Evolutionary conservation across 257 asterid genomes (phyloP).

Genomic region (Euphrasia confusa): DNA sequence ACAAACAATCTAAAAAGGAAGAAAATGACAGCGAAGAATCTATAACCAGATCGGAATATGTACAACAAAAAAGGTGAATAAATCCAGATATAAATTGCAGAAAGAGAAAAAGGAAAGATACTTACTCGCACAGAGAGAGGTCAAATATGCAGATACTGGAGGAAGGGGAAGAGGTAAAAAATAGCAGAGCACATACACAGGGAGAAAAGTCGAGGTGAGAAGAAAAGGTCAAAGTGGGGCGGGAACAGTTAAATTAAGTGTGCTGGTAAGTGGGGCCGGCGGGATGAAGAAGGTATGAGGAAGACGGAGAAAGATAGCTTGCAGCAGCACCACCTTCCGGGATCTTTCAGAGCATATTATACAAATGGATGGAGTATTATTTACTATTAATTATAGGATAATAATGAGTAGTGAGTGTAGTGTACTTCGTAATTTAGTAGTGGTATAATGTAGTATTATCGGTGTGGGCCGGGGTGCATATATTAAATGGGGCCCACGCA

Average conservation of each 20-base stretch:
- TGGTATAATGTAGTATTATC: no score
- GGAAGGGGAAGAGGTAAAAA: background rate
- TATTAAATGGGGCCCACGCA: no score
- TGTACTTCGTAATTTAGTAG: no score
- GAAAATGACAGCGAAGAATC: background rate
- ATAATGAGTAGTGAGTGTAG: no score
- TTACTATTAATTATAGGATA: no score
- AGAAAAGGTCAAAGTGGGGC: constrained; percentile 27
- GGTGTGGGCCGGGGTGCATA: no score
- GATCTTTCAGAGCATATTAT: background rate
- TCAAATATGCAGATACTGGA: constrained; percentile 5
- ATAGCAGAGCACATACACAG: background rate
- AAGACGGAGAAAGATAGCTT: background rate
- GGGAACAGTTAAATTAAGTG: background rate
- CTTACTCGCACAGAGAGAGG: background rate
- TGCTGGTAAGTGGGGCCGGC: constrained; percentile 5
- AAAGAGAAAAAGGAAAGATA: constrained; percentile 3
- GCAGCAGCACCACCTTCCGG: background rate
- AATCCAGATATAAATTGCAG: constrained; percentile 20
- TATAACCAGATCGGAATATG: constrained; percentile 1
- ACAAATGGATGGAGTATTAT: no score
- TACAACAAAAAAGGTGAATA: constrained; percentile 19
- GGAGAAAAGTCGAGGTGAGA: constrained; percentile 6
- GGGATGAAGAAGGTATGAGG: constrained; percentile 5
- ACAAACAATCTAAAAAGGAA: background rate